Evolutionary conservation across 345 rosid species (phyloP), one percentile per base, ranked within the genome.

Genomic region (Gossypium longicalyx): DNA sequence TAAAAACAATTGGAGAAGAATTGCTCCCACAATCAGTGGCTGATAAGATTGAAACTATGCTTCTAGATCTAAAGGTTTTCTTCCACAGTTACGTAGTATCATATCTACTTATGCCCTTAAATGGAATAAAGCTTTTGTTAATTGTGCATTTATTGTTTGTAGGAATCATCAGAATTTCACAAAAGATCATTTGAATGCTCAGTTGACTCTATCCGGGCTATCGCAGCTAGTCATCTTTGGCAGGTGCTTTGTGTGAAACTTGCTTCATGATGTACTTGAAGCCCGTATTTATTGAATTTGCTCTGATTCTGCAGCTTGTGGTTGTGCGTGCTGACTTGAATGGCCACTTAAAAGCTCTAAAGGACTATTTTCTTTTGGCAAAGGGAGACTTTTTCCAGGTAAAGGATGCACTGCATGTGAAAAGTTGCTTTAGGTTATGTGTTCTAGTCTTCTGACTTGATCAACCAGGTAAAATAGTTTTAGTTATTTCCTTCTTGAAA

Each of bases 341-440:
- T 66, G 98, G 98, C 77, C 98, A 94, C 83, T 87, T 92, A 58
- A 94, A 89, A 88, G 98, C 98, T 71, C 85, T 94, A 51, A 93
- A 94, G 86, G 98, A 90, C 72, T 94, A 94, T 84, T 94, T 94
- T 80, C 97, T 94, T 81, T 78, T 94, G 78, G 98, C 96, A 34
- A 94, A 94, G 75, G 98, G 98, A 79, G 98, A 94, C 80, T 94
- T 94, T 82, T 94, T 94, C 88, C 98, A 91, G 97, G 98, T 94
- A 84, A 78, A 68, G 17, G 73, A 63, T 73, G 65, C 10, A 8
- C n/a, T 47, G 15, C 54, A 51, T 74, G 12, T 53, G 41, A 5
- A 34, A 34, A 5, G 1, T 34, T 34, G 41, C 41, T 34, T 34
- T 34, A 34, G 41, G 7, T 73, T 43, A 44, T 25, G 7, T 68